phyloP scores from a whole-genome alignment of 768 basidiomycete genomes.

The Mycena epipterygia region DNA sequence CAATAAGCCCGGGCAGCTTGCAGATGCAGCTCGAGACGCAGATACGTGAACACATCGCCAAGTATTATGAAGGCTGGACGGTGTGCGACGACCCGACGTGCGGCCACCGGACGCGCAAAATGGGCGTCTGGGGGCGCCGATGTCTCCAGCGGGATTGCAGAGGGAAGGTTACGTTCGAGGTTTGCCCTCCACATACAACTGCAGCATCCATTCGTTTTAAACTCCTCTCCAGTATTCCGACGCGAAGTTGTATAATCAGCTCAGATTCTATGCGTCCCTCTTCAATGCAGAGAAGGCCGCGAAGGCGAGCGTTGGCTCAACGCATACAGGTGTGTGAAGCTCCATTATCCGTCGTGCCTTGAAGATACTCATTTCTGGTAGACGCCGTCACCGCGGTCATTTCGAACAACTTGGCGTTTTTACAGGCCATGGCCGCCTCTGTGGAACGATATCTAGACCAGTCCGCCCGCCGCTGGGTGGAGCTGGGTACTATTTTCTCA shows the following conservation, averaged over 20 bases:
- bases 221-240: conserved; percentile 79
- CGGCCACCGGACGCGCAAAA: conserved; percentile 87
- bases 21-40: conserved; percentile 90
- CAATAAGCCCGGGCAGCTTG: conserved; percentile 71
- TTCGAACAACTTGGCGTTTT: conserved; percentile 61
- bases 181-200: conserved; percentile 48
- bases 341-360: neutral
- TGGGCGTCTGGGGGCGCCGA: conserved; percentile 90
- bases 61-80: conserved; percentile 92
- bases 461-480: conserved; percentile 92
- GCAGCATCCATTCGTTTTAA: neutral
- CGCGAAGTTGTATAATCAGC: conserved; percentile 87
- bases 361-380: conserved; percentile 41
- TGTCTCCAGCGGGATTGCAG: conserved; percentile 81
- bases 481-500: conserved; percentile 83
- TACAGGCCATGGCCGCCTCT: conserved; percentile 66
- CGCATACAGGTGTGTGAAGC: conserved; percentile 50
- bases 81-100: conserved; percentile 91
- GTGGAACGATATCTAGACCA: conserved; percentile 88
- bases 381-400: conserved; percentile 70
- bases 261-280: conserved; percentile 84
- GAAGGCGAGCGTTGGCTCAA: conserved; percentile 63
- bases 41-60: conserved; percentile 80
- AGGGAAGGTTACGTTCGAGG: conserved; percentile 83
- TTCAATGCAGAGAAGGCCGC: conserved; percentile 81